These are phyloP conservation scores for Phialophora verrucosa DNA, from an alignment of 2,329 filamentous ascomycete species.

Conservation along the genomic window DNA sequence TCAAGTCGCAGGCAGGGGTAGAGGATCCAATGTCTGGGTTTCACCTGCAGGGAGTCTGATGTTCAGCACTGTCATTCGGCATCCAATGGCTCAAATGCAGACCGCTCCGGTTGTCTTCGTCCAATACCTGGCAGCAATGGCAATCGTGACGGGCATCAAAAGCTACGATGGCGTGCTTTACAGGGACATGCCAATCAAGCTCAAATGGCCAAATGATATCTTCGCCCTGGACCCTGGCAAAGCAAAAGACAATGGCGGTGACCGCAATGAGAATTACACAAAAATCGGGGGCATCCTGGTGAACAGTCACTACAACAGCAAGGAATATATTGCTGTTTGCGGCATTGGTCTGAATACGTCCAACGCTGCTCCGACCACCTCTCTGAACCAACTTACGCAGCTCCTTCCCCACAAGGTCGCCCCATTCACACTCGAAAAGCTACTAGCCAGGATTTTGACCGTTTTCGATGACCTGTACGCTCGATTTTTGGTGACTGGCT, in stretches of 20 bases:
- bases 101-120: slow-evolving; percentile 86
- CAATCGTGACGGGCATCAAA: slow-evolving; percentile 81
- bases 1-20: slow-evolving; percentile 84
- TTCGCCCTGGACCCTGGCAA: slow-evolving; percentile 68
- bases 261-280: slow-evolving; percentile 61
- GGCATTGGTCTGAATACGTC: slow-evolving; percentile 86
- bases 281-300: slow-evolving; percentile 95
- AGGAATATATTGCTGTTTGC: slow-evolving; percentile 81
- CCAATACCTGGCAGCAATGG: slow-evolving; percentile 89
- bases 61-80: slow-evolving; percentile 86
- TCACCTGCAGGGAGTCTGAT: slow-evolving; percentile 84
- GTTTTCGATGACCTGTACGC: slow-evolving; percentile 78
- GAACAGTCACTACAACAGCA: slow-evolving; percentile 79
- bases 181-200: slow-evolving; percentile 73
- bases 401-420: slow-evolving; percentile 45
- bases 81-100: slow-evolving; percentile 73
- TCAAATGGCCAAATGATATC: slow-evolving; percentile 99
- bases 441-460: slow-evolving; percentile 80
- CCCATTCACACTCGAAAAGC: slow-evolving; percentile 72
- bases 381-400: slow-evolving; percentile 73
- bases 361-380: slow-evolving; percentile 85
- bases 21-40: slow-evolving; percentile 93
- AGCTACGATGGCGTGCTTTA: slow-evolving; percentile 77
- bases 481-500: slow-evolving; percentile 76
- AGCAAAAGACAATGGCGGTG: slow-evolving; percentile 31